Evolutionary conservation across 208 protist genomes (phyloP).

Genomic region (Plasmodiophora brassicae): DNA sequence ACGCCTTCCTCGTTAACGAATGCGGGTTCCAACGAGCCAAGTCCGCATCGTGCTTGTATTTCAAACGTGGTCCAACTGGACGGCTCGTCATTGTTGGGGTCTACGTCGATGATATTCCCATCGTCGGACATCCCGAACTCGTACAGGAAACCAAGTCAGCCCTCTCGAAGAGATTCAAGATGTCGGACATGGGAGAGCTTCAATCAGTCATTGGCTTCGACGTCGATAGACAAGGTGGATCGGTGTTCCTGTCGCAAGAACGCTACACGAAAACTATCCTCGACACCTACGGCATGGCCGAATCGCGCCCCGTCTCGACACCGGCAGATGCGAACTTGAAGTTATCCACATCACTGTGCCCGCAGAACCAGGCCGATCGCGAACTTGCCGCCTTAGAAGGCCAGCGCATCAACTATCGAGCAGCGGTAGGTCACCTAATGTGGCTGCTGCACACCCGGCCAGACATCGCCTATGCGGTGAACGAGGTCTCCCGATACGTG

Average conservation of each 20-base stretch:
- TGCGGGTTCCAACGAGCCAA: neutral
- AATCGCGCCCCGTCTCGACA: neutral
- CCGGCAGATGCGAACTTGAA: neutral
- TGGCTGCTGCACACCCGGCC: neutral
- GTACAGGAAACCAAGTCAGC: neutral
- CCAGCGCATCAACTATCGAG: neutral
- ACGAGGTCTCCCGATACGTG: conserved; percentile 2
- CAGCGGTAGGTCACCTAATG: neutral
- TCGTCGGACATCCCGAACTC: neutral
- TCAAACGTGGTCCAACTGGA: neutral
- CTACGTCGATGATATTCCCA: neutral
- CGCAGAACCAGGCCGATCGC: neutral
- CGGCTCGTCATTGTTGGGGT: neutral
- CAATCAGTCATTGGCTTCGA: neutral
- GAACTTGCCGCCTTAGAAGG: neutral
- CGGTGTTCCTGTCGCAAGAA: neutral
- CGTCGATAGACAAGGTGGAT: neutral
- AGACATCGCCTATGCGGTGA: conserved; percentile 4
- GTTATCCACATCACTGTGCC: neutral
- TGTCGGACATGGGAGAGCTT: neutral
- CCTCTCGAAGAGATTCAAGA: neutral
- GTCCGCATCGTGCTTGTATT: neutral
- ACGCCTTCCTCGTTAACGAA: neutral
- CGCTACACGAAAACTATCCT: neutral
- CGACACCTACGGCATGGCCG: neutral